Conservation (phyloP, 2,329 filamentous ascomycete species). For the Ascochyta koolunga region DNA sequence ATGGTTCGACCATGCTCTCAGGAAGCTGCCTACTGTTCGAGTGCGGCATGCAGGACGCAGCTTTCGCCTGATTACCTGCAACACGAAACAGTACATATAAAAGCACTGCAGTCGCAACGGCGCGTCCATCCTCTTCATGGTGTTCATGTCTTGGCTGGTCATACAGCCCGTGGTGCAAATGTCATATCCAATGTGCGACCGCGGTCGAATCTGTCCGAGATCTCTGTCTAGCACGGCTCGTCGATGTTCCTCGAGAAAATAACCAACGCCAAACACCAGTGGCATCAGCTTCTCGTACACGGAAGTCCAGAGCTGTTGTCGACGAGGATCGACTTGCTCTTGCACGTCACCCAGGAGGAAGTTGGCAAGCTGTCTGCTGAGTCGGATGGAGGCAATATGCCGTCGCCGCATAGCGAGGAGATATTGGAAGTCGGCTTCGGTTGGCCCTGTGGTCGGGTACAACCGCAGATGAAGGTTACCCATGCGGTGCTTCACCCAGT, state of each 20-base stretch:
- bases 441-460: conserved; percentile 41
- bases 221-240: conserved; percentile 40
- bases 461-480: conserved; percentile 42
- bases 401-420: conserved; percentile 43
- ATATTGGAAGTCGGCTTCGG: conserved; percentile 41
- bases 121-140: conserved; percentile 39
- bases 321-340: conserved; percentile 33
- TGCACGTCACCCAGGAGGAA: conserved; percentile 40
- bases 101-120: conserved; percentile 45
- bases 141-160: conserved; percentile 34
- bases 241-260: conserved; percentile 46
- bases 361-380: conserved; percentile 43
- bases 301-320: conserved; percentile 43
- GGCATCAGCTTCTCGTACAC: conserved; percentile 47
- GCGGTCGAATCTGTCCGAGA: conserved; percentile 41
- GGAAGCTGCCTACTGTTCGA: conserved; percentile 37
- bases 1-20: conserved; percentile 41
- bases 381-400: conserved; percentile 44
- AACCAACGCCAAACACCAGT: conserved; percentile 45
- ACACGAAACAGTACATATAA: conserved; percentile 47
- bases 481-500: conserved; percentile 42
- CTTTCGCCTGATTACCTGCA: conserved; percentile 42
- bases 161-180: conserved; percentile 42
- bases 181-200: conserved; percentile 43
- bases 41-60: conserved; percentile 38